A percentile compares a stretch with the other conserved stretches of the same genome.
These are phyloP conservation scores for Suaeda aralocaspica DNA, from an alignment of 148 eudicot species.

Conservation along the genomic window DNA sequence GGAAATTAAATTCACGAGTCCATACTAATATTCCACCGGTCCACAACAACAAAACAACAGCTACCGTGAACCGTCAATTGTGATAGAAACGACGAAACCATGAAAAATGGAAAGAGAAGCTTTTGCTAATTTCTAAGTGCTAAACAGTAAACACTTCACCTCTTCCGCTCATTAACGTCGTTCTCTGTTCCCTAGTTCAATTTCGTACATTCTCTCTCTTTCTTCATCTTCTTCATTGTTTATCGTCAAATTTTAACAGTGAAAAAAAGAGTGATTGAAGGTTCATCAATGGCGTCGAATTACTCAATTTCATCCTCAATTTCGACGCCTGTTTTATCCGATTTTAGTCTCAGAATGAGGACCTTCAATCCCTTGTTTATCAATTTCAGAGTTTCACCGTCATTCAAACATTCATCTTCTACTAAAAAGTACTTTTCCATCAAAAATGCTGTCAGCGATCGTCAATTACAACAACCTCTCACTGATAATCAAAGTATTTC, in stretches of 20 bases:
- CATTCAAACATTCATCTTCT: conserved; percentile 19
- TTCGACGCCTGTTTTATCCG: conserved; percentile 31
- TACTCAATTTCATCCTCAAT: conserved; percentile 21
- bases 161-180: too few species aligned
- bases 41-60: too few species aligned
- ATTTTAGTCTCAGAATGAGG: conserved; percentile 28
- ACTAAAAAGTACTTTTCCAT: conserved; percentile 26
- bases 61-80: too few species aligned
- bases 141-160: too few species aligned
- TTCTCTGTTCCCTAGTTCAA: too few species aligned
- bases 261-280: conserved; percentile 30
- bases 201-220: background rate
- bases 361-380: conserved; percentile 31
- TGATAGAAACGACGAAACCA: background rate
- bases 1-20: too few species aligned
- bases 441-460: conserved; percentile 36
- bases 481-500: conserved; percentile 23
- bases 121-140: too few species aligned
- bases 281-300: conserved; percentile 25
- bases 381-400: conserved; percentile 8
- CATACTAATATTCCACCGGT: too few species aligned
- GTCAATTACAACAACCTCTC: conserved; percentile 27
- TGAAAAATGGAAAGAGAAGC: too few species aligned
- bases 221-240: background rate
- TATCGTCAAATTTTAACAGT: background rate